Percentiles rank a stretch among this genome's conserved stretches.
Conservation (phyloP, 345 rosid species). For the Eucalyptus viminalis region DNA sequence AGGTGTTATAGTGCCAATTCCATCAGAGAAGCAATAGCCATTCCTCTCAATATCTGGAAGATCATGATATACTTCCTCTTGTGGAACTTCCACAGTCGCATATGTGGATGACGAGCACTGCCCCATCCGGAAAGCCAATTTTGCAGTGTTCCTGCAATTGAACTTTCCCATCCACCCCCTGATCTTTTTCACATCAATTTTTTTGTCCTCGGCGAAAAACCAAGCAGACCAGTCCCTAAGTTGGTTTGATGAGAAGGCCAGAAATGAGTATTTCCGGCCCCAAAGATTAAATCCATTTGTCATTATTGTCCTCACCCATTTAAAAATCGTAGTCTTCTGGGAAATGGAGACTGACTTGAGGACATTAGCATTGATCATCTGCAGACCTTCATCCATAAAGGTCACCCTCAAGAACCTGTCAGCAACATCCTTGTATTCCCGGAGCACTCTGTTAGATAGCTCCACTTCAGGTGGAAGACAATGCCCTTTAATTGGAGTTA, state of each 20-base stretch:
- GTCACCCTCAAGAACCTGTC: slow-evolving; percentile 79
- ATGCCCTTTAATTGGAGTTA: slow-evolving; percentile 79
- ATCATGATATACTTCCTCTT: slow-evolving; percentile 19
- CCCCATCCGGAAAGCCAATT: slow-evolving; percentile 96
- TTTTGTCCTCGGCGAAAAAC: slow-evolving; percentile 79
- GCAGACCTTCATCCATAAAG: slow-evolving; percentile 88
- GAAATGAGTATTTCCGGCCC: slow-evolving; percentile 68
- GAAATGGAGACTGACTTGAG: slow-evolving; percentile 32
- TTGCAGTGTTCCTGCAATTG: slow-evolving; percentile 43
- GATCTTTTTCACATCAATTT: slow-evolving; percentile 24
- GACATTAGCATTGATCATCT: slow-evolving; percentile 48
- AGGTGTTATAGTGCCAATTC: slow-evolving; percentile 74
- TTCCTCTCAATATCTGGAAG: slow-evolving; percentile 61
- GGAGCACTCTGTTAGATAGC: slow-evolving; percentile 79
- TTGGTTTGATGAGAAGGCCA: slow-evolving; percentile 91
- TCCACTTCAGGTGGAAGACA: slow-evolving; percentile 92
- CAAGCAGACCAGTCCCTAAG: slow-evolving; percentile 87
- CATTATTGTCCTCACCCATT: slow-evolving; percentile 56
- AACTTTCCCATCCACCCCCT: slow-evolving; percentile 84
- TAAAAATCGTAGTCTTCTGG: slow-evolving; percentile 62
- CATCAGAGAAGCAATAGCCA: slow-evolving; percentile 65
- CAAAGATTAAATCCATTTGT: slow-evolving; percentile 66
- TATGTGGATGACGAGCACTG: slow-evolving; percentile 94
- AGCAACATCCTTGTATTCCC: slow-evolving; percentile 52
- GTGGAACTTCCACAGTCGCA: slow-evolving; percentile 68